Evolutionary conservation across 495 filamentous ascomycete species (phyloP), one percentile per base, ranked within the genome.

Genomic region (Elaphomyces granulatus): DNA sequence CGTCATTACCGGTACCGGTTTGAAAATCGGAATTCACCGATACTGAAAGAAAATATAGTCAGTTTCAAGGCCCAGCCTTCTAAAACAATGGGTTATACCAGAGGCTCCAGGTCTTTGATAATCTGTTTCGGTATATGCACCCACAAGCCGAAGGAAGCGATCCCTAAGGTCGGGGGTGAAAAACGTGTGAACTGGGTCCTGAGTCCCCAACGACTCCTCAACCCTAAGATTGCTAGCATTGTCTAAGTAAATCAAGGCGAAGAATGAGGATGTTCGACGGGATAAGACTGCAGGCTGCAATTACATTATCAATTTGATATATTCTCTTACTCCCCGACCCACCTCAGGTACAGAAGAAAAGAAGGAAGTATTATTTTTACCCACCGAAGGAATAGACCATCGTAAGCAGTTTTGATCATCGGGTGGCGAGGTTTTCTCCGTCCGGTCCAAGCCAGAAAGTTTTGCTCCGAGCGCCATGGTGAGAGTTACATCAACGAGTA

Each of bases 201-300:
- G 45, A 26, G 66, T 59, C 8, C 57, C 60, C 10, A 48, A n/a
- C 3, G 64, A 67, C 46, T 63, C 58, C 1, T 56, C 43, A 2
- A 61, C 51, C 36, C 57, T 53, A 19, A 53, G 1, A 37, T 20
- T 14, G n/a, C 21, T 20, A 20, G 14, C 53, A 37, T 55, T 50
- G 42, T 67, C 64, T 4, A 66, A 42, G 35, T 63, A 67, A 36
- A 67, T 63, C 50, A 66, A 42, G 32, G 64, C 60, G 32, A 59
- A 67, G 40, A 61, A 59, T 2, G 52, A 32, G 45, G 52, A 61
- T 3, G 15, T 4, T 32, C 15, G 8, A n/a, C 15, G 12, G 23
- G 28, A 12, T n/a, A 34, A 16, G 18, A 15, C 28, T 18, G 15
- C 9, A 32, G 23, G 10, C 32, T 30, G 28, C 7, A 14, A 19